These are phyloP conservation scores for Chaetomium fimeti DNA, from an alignment of 495 filamentous ascomycete species.

Conservation along the genomic window DNA sequence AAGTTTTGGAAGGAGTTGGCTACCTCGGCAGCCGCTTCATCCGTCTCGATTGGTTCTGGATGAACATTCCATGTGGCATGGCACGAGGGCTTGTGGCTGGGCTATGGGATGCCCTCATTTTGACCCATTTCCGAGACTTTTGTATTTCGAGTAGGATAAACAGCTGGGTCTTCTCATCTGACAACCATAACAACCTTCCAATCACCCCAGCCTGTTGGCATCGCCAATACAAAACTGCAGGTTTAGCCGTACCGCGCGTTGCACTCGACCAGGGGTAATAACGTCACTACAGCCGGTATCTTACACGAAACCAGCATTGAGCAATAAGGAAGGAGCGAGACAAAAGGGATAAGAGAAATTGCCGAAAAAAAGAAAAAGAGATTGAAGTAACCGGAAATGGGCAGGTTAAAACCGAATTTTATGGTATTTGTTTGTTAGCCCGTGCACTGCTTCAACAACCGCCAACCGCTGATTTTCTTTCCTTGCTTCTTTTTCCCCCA, in stretches of 20 bases:
- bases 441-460: neutral
- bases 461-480: neutral
- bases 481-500: neutral
- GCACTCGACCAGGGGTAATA: neutral
- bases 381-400: neutral
- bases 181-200: neutral
- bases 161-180: neutral
- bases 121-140: no score
- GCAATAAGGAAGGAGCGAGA: neutral
- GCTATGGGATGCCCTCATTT: no score
- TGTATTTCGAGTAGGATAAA: neutral
- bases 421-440: neutral
- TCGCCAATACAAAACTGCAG: neutral
- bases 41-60: neutral
- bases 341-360: neutral
- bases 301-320: neutral
- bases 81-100: no score
- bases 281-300: constrained; percentile 1
- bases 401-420: neutral
- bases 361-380: neutral
- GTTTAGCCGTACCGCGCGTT: constrained; percentile 3
- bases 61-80: no score
- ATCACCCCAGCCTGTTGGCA: neutral
- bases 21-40: neutral
- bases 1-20: neutral